Percentiles rank a stretch among this genome's conserved stretches.
phyloP scores from a whole-genome alignment of 2,329 filamentous ascomycete genomes.

The Seiridium unicorne region DNA sequence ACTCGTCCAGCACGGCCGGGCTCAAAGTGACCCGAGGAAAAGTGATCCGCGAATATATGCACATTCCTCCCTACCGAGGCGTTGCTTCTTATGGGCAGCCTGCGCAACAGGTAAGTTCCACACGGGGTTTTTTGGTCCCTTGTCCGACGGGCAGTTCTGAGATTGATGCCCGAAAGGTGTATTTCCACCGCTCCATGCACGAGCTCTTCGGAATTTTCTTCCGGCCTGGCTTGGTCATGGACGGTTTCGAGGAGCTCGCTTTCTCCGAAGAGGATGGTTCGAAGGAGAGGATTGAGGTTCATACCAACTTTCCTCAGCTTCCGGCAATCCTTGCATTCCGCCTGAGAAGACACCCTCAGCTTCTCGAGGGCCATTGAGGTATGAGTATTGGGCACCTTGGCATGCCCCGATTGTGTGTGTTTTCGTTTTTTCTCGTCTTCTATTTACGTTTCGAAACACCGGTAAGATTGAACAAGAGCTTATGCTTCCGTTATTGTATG shows the following conservation, averaged over 20 bases:
- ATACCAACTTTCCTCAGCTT: slow-evolving; percentile 37
- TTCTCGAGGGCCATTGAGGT: not conserved
- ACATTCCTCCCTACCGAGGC: slow-evolving; percentile 36
- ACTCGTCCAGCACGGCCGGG: slow-evolving; percentile 28
- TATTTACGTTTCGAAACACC: too few relatives aligned
- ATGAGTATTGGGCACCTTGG: not conserved
- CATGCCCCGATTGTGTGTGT: too few relatives aligned
- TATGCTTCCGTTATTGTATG: too few relatives aligned
- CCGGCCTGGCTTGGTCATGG: slow-evolving; percentile 37
- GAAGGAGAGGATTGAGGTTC: slow-evolving; percentile 27
- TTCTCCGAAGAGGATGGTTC: slow-evolving; percentile 35
- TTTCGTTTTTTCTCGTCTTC: too few relatives aligned
- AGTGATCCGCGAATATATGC: slow-evolving; percentile 38
- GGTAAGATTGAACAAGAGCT: too few relatives aligned
- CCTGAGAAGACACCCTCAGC: not conserved
- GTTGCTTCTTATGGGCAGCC: slow-evolving; percentile 33
- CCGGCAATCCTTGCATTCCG: slow-evolving; percentile 34
- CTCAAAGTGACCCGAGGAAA: slow-evolving; percentile 32
- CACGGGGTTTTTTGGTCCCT: not conserved
- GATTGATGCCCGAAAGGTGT: slow-evolving; percentile 20
- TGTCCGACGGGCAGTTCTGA: not conserved
- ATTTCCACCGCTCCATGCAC: slow-evolving; percentile 44
- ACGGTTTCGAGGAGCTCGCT: slow-evolving; percentile 44
- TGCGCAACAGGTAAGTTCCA: slow-evolving; percentile 29
- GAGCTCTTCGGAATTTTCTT: slow-evolving; percentile 44